Percentiles rank a stretch among this genome's conserved stretches.
phyloP scores from a whole-genome alignment of 2,329 filamentous ascomycete genomes.

The Calycina marina region DNA sequence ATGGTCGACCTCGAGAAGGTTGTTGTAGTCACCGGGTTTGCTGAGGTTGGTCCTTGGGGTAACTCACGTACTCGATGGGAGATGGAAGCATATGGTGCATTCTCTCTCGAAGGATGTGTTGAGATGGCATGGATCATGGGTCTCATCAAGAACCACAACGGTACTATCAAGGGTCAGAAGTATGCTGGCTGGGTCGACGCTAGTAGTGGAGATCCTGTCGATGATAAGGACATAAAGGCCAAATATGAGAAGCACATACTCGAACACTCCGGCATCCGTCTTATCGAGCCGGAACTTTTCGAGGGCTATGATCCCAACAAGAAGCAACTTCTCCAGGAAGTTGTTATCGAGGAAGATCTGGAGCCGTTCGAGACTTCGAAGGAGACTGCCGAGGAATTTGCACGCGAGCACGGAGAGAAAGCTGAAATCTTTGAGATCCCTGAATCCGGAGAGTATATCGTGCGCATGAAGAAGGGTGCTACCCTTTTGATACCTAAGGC shows the following conservation, averaged over 20 bases:
- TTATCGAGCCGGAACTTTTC: conserved; percentile 96
- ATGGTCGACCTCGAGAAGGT: conserved; percentile 99
- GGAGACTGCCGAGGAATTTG: conserved; percentile 95
- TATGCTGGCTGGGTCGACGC: conserved; percentile 95
- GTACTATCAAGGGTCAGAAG: conserved; percentile 84
- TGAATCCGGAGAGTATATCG: conserved; percentile 85
- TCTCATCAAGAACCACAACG: conserved; percentile 97
- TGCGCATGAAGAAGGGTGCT: conserved; percentile 90
- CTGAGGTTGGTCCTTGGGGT: conserved; percentile 94
- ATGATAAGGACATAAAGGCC: conserved; percentile 93
- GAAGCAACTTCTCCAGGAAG: conserved; percentile 96
- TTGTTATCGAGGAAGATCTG: conserved; percentile 92
- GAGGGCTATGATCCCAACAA: conserved; percentile 94
- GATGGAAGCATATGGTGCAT: conserved; percentile 95
- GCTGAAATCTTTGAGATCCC: conserved; percentile 93
- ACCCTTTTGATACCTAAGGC: conserved; percentile 94
- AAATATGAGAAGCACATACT: conserved; percentile 97
- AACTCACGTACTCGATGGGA: conserved; percentile 98
- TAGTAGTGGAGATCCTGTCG: conserved; percentile 88
- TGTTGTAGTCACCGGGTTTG: conserved; percentile 91
- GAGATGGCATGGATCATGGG: conserved; percentile 99
- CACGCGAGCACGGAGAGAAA: conserved; percentile 91
- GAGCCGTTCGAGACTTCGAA: conserved; percentile 96
- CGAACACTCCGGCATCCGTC: conserved; percentile 90
- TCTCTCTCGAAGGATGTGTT: conserved; percentile 93